Evolutionary conservation across 2,329 filamentous ascomycete genomes (phyloP).

Genomic region (Ceratocystis papillata): DNA sequence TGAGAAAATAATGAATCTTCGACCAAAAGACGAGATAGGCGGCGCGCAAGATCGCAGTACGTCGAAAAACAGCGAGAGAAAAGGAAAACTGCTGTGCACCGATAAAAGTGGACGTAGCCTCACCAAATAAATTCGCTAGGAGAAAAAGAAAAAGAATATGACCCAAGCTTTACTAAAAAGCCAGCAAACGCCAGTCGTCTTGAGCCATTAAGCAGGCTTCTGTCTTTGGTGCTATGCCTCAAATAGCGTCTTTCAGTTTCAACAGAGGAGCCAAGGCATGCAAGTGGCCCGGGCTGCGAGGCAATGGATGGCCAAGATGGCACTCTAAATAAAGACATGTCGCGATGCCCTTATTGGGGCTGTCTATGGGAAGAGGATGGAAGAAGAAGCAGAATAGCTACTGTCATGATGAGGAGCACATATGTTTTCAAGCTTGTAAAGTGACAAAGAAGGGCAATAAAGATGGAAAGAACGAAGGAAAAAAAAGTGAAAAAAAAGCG

Average conservation of each 20-base stretch:
- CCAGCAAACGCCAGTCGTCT: background rate
- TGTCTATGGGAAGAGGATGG: background rate
- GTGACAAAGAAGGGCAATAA: too few relatives aligned
- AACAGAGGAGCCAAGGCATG: background rate
- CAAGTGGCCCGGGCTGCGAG: background rate
- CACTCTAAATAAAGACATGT: conserved; percentile 7
- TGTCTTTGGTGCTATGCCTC: conserved; percentile 4
- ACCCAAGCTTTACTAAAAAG: background rate
- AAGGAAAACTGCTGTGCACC: background rate
- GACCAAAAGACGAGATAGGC: background rate
- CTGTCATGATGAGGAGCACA: too few relatives aligned
- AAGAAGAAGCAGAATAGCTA: too few relatives aligned
- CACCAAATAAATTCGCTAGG: conserved; percentile 1
- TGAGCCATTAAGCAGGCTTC: background rate
- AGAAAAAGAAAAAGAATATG: background rate
- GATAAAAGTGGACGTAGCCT: conserved; percentile 8
- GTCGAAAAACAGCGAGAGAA: background rate
- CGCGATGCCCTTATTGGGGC: background rate
- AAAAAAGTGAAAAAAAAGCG: background rate
- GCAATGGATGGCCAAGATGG: background rate
- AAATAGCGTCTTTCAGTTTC: conserved; percentile 12
- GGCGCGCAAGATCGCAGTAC: background rate
- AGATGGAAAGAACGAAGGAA: too few relatives aligned
- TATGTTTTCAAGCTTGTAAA: too few relatives aligned
- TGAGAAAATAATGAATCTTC: too few relatives aligned